Conservation (phyloP, 2,329 filamentous ascomycete genomes). For the Scleromitrula shiraiana region DNA sequence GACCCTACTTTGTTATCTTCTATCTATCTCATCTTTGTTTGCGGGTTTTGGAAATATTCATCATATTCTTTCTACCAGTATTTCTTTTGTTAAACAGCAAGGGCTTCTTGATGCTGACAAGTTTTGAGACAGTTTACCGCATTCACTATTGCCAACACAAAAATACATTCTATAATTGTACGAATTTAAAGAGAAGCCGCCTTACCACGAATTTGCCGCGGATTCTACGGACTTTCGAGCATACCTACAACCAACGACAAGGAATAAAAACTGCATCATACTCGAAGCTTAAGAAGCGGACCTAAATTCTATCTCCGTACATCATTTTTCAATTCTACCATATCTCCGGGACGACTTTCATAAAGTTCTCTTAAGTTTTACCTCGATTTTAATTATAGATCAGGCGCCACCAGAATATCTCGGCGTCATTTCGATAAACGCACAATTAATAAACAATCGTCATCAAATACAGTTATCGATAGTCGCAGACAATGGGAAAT, state of each 20-base stretch:
- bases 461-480: background rate
- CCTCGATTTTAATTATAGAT: background rate
- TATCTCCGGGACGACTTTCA: background rate
- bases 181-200: background rate
- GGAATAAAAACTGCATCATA: background rate
- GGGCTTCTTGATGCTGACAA: no score
- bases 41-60: no score
- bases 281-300: background rate
- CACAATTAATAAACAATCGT: background rate
- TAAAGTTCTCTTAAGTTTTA: background rate
- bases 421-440: background rate
- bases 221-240: background rate
- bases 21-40: background rate
- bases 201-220: background rate
- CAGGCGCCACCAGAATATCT: background rate
- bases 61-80: no score
- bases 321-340: background rate
- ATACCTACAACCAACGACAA: background rate
- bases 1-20: no score
- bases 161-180: background rate
- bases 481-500: conserved; percentile 56
- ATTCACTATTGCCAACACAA: background rate
- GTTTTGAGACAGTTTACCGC: background rate
- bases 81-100: no score
- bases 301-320: background rate